These are phyloP conservation scores for Phoenix roebelenii DNA, from an alignment of 176 grass and related monocot species.

Conservation along the genomic window DNA sequence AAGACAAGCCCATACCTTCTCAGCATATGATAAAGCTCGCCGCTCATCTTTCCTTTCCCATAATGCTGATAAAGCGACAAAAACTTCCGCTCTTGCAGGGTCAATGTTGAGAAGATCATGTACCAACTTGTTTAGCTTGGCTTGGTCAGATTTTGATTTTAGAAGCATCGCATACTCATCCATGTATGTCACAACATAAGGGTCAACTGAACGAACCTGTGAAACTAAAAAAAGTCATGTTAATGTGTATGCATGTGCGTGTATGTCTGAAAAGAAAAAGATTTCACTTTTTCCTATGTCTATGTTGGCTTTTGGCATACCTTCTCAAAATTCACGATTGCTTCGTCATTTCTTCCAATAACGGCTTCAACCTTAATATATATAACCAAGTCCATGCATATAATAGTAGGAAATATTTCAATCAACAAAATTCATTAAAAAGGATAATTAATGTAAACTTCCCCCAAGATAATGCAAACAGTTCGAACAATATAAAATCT, in stretches of 20 bases:
- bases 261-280: too few relatives aligned
- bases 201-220: conserved; percentile 73
- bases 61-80: conserved; percentile 79
- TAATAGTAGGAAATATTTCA: too few relatives aligned
- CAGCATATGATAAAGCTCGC: conserved; percentile 76
- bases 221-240: background rate
- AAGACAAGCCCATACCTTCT: conserved; percentile 48
- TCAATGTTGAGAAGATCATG: conserved; percentile 95
- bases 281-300: background rate
- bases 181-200: conserved; percentile 81
- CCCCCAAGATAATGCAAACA: too few relatives aligned
- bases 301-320: conserved; percentile 21
- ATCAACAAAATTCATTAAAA: too few relatives aligned
- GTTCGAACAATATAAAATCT: too few relatives aligned
- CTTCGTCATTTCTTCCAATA: conserved; percentile 77
- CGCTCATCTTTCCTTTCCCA: conserved; percentile 90
- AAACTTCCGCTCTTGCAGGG: conserved; percentile 77
- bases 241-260: too few relatives aligned
- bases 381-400: conserved; percentile 15
- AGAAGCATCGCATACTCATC: conserved; percentile 97
- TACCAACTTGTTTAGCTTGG: conserved; percentile 88
- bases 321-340: conserved; percentile 97
- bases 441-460: too few relatives aligned
- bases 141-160: conserved; percentile 67
- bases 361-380: conserved; percentile 81